Percentiles rank a stretch among this genome's conserved stretches.
phyloP scores from a whole-genome alignment of 2,329 filamentous ascomycete species.

The Diaporthe ampelina region DNA sequence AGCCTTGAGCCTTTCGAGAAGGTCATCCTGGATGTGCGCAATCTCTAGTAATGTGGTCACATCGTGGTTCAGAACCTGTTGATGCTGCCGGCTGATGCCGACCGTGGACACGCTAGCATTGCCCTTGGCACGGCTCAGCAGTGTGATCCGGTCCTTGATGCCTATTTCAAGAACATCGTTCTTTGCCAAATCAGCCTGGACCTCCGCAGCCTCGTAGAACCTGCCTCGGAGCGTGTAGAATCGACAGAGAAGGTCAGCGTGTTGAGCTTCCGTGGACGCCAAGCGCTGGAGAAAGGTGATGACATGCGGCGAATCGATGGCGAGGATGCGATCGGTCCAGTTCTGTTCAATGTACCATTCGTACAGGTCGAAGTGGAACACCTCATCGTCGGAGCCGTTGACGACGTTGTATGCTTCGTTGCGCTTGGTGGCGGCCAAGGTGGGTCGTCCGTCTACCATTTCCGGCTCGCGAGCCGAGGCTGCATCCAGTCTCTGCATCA shows the following conservation, averaged over 20 bases:
- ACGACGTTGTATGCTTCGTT: constrained; percentile 93
- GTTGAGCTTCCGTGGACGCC: constrained; percentile 77
- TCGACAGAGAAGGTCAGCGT: constrained; percentile 92
- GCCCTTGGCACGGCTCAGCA: constrained; percentile 90
- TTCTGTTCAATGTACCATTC: constrained; percentile 94
- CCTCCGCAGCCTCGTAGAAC: constrained; percentile 88
- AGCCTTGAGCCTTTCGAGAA: constrained; percentile 81
- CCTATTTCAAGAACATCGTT: constrained; percentile 80
- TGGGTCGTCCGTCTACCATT: constrained; percentile 82
- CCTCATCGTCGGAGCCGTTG: constrained; percentile 88
- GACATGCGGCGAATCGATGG: constrained; percentile 87
- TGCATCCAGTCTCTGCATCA: constrained; percentile 82
- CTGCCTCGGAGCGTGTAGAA: constrained; percentile 89
- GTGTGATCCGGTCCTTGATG: constrained; percentile 89
- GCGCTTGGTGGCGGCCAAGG: constrained; percentile 81
- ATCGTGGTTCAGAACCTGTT: constrained; percentile 87
- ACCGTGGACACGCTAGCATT: constrained; percentile 89
- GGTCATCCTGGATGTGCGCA: constrained; percentile 93
- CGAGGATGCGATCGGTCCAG: constrained; percentile 87
- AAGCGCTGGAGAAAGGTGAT: constrained; percentile 87
- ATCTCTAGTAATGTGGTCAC: constrained; percentile 91
- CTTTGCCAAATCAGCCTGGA: constrained; percentile 86
- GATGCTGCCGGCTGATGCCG: constrained; percentile 82
- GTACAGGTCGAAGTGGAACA: constrained; percentile 97
- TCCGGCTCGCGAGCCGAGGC: constrained; percentile 78